Percentiles rank a stretch among this genome's conserved stretches.
Evolutionary conservation across 2,329 filamentous ascomycete species (phyloP).

Genomic region (Fusarium sororula): DNA sequence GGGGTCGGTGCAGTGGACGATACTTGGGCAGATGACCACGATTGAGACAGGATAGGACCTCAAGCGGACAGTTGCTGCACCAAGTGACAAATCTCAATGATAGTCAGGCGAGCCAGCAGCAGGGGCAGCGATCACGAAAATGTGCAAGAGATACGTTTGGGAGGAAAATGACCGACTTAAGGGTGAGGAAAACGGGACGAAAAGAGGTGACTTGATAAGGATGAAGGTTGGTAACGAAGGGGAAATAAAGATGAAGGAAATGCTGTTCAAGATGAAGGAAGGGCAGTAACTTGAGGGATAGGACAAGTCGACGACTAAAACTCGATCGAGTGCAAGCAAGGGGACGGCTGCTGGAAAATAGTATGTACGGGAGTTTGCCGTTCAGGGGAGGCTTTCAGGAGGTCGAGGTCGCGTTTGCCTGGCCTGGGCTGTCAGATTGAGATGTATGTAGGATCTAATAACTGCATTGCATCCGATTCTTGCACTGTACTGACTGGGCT

Average conservation of each 20-base stretch:
- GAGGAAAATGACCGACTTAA: slow-evolving; percentile 36
- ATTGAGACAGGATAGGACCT: slow-evolving; percentile 34
- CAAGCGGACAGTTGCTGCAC: slow-evolving; percentile 17
- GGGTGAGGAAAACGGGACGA: slow-evolving; percentile 19
- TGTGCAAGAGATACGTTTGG: slow-evolving; percentile 8
- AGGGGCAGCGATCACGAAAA: slow-evolving; percentile 16
- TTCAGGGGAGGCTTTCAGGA: slow-evolving; percentile 36
- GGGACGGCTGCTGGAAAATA: slow-evolving; percentile 33
- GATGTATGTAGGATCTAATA: not conserved
- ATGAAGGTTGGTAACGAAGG: slow-evolving; percentile 15
- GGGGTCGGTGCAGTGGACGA: slow-evolving; percentile 15
- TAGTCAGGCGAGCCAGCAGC: slow-evolving; percentile 33
- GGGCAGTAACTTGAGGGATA: slow-evolving; percentile 18
- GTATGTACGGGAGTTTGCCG: slow-evolving; percentile 25
- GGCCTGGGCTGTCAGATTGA: slow-evolving; percentile 21
- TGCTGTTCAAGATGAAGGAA: slow-evolving; percentile 19
- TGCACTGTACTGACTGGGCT: not conserved
- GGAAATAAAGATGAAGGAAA: slow-evolving; percentile 1
- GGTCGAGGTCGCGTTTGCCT: slow-evolving; percentile 23
- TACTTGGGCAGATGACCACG: slow-evolving; percentile 32
- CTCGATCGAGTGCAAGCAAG: slow-evolving; percentile 21
- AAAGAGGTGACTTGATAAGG: not conserved
- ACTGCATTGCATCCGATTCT: not conserved
- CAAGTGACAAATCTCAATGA: slow-evolving; percentile 27
- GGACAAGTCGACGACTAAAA: slow-evolving; percentile 33